Conservation (phyloP, 83 land plant species). For the Thuja plicata region DNA sequence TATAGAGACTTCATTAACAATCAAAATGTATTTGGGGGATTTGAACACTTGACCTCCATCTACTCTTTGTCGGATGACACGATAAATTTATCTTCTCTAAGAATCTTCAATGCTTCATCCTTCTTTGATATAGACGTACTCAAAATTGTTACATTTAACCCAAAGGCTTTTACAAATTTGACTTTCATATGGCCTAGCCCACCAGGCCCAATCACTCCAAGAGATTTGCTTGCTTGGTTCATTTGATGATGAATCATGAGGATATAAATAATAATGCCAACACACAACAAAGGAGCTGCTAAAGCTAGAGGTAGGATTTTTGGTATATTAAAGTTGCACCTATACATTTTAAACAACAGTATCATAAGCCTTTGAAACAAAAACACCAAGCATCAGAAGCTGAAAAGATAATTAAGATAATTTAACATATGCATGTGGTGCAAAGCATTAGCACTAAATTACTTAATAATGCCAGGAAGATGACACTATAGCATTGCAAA, state of each 20-base stretch:
- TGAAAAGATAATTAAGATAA: not conserved
- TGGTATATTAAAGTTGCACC: constrained; percentile 65
- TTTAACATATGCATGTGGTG: not conserved
- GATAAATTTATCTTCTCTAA: constrained; percentile 69
- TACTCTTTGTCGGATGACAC: constrained; percentile 56
- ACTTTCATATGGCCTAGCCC: constrained; percentile 85
- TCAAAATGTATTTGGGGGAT: not conserved
- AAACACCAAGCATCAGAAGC: not conserved
- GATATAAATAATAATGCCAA: constrained; percentile 69
- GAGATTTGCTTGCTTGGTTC: constrained; percentile 67
- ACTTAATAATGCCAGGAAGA: not conserved
- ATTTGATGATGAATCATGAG: constrained; percentile 70
- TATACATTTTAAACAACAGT: constrained; percentile 15
- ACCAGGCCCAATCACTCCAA: constrained; percentile 77
- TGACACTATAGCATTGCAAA: not conserved
- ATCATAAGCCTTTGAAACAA: not conserved
- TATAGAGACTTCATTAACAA: not conserved
- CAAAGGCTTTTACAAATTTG: constrained; percentile 80
- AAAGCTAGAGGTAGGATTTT: constrained; percentile 40
- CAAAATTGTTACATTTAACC: constrained; percentile 61
- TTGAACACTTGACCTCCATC: constrained; percentile 44
- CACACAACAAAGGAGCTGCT: constrained; percentile 77
- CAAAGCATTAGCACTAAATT: not conserved
- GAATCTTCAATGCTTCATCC: constrained; percentile 56
- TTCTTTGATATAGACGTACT: constrained; percentile 75